Conservation (phyloP, 2,329 filamentous ascomycete genomes). For the Nemania sp. region DNA sequence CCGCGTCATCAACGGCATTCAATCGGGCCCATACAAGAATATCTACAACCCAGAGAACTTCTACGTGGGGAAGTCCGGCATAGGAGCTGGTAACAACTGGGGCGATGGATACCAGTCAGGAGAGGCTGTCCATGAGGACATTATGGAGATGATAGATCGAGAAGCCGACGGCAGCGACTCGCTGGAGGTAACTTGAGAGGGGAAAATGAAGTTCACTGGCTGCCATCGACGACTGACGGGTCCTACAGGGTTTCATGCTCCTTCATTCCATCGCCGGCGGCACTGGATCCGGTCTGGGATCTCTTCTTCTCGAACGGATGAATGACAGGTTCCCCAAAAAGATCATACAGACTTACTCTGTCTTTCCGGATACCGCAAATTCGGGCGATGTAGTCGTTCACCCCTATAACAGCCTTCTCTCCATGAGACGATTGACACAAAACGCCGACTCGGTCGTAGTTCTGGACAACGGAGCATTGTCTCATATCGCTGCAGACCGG, state of each 20-base stretch:
- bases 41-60: constrained; percentile 99
- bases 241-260: constrained; percentile 88
- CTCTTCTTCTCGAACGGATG: constrained; percentile 89
- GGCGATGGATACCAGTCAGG: constrained; percentile 93
- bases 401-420: constrained; percentile 94
- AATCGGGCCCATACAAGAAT: constrained; percentile 92
- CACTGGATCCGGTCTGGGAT: constrained; percentile 93
- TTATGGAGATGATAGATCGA: constrained; percentile 99
- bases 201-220: neutral
- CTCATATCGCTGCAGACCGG: constrained; percentile 89
- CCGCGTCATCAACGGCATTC: constrained; percentile 88
- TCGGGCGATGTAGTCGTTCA: constrained; percentile 92
- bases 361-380: constrained; percentile 92
- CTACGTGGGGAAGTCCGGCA: constrained; percentile 91
- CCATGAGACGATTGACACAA: constrained; percentile 87
- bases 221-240: constrained; percentile 1
- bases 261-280: constrained; percentile 97
- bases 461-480: constrained; percentile 91
- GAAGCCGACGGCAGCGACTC: constrained; percentile 98
- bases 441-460: constrained; percentile 98
- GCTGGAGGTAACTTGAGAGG: constrained; percentile 73
- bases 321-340: constrained; percentile 99
- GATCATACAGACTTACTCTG: constrained; percentile 97
- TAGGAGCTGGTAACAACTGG: constrained; percentile 97
- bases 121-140: constrained; percentile 89